These are phyloP conservation scores for Trypanosoma scelopori DNA, from an alignment of 208 protist genomes.

Conservation along the genomic window DNA sequence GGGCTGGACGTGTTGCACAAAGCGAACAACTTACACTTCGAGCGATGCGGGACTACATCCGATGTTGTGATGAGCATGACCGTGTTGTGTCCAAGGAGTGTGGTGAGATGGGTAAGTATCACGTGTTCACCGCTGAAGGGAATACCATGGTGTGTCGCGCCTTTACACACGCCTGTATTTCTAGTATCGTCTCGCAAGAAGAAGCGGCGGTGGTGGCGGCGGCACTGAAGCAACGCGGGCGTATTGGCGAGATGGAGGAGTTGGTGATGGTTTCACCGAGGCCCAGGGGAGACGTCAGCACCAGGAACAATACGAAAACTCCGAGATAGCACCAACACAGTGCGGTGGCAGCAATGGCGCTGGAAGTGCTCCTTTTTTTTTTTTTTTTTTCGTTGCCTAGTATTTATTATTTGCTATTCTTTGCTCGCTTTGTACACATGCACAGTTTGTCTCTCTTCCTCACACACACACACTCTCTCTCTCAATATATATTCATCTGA, in stretches of 20 bases:
- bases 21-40: constrained; percentile 40
- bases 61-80: constrained; percentile 25
- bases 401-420: too few relatives aligned
- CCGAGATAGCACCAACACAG: too few relatives aligned
- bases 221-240: constrained; percentile 28
- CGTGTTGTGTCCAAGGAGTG: background rate
- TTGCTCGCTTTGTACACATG: too few relatives aligned
- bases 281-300: background rate
- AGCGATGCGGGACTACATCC: constrained; percentile 53
- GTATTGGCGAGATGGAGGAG: constrained; percentile 72
- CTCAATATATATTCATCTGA: constrained; percentile 1
- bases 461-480: constrained; percentile 4
- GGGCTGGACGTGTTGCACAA: constrained; percentile 34
- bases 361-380: too few relatives aligned
- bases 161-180: constrained; percentile 41
- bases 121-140: constrained; percentile 40
- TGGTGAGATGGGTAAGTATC: background rate
- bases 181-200: constrained; percentile 32
- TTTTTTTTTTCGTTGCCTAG: too few relatives aligned
- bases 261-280: constrained; percentile 40
- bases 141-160: constrained; percentile 49
- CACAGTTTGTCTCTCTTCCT: too few relatives aligned
- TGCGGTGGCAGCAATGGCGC: too few relatives aligned
- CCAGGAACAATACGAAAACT: background rate
- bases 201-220: constrained; percentile 34